Evolutionary conservation across 1,284 basidiomycete genomes (phyloP), one percentile per base, ranked within the genome.

Genomic region (Phellinidium pouzarii): DNA sequence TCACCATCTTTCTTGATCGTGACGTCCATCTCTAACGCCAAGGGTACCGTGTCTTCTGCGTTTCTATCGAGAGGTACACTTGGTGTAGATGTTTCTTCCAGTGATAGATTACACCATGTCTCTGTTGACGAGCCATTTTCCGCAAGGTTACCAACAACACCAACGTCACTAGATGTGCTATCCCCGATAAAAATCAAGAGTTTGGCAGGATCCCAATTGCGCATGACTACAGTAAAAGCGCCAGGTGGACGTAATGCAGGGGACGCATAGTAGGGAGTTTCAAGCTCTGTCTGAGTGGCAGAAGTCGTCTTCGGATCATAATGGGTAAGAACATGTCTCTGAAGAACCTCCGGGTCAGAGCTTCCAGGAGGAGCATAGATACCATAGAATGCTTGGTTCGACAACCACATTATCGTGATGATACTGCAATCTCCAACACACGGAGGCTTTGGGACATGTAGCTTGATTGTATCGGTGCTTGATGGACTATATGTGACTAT

Each of bases 131-230:
- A 46, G 1, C 59, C 61, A 7, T 61, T 67, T 8, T 70, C 69
- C 2, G 71, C 66, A 17, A 74, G 60, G 54, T 74, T 78, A 3
- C 76, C 84, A 22, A 91, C 64, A 19, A 87, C 69, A 48, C 88
- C 90, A 1, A 93, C 72, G 61, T 93, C 89, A 0, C 84, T 80
- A 2, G 89, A 88, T 0, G 79, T 79, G 43, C 77, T 74, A 64
- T 89, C 89, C 1, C 84, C 86, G 23, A 87, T 74, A 50, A 93
- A 74, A 8, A 88, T 61, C 11, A 92, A 65, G 48, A 73, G 74
- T 67, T 75, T 81, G 57, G 71, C 68, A 6, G 78, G 74, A 53
- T 82, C 78, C 87, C 87, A 91, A 41, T 75, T 76, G 1, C 79
- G 78, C 14, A 91, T 68, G 27, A 72, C 64, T 14, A 80, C 63